Base-by-base conservation (phyloP, 148 eudicot species). In the Dysphania ambrosioides region DNA sequence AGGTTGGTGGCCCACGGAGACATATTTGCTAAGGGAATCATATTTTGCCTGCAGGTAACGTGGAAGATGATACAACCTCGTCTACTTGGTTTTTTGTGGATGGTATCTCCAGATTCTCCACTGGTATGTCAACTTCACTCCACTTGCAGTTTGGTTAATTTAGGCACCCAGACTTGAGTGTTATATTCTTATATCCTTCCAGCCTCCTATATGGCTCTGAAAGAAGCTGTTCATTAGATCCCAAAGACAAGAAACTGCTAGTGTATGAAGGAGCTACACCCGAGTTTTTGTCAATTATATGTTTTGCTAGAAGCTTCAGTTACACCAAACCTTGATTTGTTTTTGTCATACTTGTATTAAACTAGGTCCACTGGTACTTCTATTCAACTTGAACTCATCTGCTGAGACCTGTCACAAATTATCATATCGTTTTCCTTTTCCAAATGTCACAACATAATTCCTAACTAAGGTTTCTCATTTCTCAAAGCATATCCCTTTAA, bases 81-180 rank as follows among this genome's bases (percentile, higher is more conserved):
- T 73, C 63, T 26, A 84, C 97, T 47, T 92, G 96, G 98, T 79
- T 77, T 56, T 92, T 92, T 82, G 80, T 92, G 66, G 79, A 83
- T 65, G 85, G 82, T 80, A 84, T 81, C 34, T 80, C 93, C 11
- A 61, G 82, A 79, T 84, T 81, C 34, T 80, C 93, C 11, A 61
- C 27, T 75, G 89, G 98, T 92, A 87, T 63, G 83, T 75, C 65
- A 61, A 16, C 36, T 65, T 79, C 38, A 57, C 68, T 69, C 32
- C 15, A 23, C 6, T 16, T 41, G 59, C 23, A 36, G 51, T 58
- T 44, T 56, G 60, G 40, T n/a, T 29, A 62, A 23, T 72, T 68
- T 16, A 34, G 24, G 58, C 36, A 40, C 58, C 44, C 59, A 42
- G 23, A 42, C 44, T 70, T 56, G 8, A 34, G 59, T 32, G 41